Conservation (phyloP, 148 eudicot genomes). For the Heliamphora exappendiculata region DNA sequence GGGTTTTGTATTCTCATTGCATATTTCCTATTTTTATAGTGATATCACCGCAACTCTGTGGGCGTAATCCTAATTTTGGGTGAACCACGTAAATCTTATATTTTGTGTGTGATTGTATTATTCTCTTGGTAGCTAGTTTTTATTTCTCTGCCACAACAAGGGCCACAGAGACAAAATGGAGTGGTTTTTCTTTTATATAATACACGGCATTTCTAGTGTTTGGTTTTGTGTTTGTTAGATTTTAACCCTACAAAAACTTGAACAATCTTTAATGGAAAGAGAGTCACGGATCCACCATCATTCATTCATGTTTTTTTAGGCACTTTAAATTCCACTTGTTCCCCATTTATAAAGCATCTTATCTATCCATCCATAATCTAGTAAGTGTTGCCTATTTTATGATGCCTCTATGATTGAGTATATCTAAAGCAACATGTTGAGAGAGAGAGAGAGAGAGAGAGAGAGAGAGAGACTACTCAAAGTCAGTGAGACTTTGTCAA, state of each 20-base stretch:
- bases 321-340: constrained; percentile 10
- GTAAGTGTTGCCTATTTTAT: not conserved
- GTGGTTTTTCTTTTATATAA: too few species aligned
- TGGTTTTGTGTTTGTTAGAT: not conserved
- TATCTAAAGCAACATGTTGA: not conserved
- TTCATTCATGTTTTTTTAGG: not conserved
- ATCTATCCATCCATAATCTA: not conserved
- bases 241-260: not conserved
- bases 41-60: too few species aligned
- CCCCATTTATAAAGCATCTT: constrained; percentile 5
- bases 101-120: too few species aligned
- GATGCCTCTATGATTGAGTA: constrained; percentile 7
- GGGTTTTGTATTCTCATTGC: too few species aligned
- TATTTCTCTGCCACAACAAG: too few species aligned
- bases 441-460: not conserved
- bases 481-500: too few species aligned
- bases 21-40: too few species aligned
- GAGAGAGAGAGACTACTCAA: not conserved
- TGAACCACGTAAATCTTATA: not conserved
- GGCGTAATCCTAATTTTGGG: not conserved
- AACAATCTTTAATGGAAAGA: not conserved
- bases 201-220: not conserved
- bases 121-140: too few species aligned
- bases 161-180: too few species aligned
- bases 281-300: not conserved